A percentile compares a stretch with the other conserved stretches of the same genome.
Evolutionary conservation across 2,329 filamentous ascomycete species (phyloP).

Genomic region (Apiospora koreana): DNA sequence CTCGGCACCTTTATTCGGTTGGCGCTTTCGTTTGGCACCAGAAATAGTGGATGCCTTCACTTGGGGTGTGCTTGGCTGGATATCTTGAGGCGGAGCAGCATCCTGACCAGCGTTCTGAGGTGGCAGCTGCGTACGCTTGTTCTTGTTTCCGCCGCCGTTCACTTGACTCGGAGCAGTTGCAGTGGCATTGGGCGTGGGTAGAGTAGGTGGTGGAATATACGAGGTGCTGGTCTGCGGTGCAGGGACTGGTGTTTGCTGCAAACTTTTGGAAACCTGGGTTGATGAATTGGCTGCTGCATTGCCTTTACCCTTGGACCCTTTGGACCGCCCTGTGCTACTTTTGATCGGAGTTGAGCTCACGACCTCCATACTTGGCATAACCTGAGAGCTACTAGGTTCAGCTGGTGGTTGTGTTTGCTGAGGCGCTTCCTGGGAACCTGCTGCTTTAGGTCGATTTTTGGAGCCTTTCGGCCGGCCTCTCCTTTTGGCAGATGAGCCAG

Average conservation of each 20-base stretch:
- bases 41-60: conserved; percentile 34
- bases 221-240: conserved; percentile 15
- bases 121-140: conserved; percentile 22
- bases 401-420: neutral
- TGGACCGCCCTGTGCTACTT: neutral
- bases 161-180: neutral
- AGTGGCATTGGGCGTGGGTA: conserved; percentile 6
- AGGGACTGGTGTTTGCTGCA: conserved; percentile 4
- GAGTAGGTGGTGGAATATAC: conserved; percentile 18
- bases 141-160: conserved; percentile 18
- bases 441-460: conserved; percentile 35
- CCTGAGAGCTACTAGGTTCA: neutral
- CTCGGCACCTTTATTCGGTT: conserved; percentile 20
- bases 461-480: conserved; percentile 42
- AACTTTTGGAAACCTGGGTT: neutral
- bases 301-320: neutral
- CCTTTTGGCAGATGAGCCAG: conserved; percentile 35
- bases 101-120: conserved; percentile 16
- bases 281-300: neutral
- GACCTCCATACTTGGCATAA: neutral
- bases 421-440: neutral
- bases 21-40: conserved; percentile 34
- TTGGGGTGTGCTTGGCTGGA: conserved; percentile 18
- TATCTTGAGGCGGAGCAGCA: neutral
- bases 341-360: neutral